These are phyloP conservation scores for Cicer pinnatifidum DNA, from an alignment of 306 rosid species.

Conservation along the genomic window DNA sequence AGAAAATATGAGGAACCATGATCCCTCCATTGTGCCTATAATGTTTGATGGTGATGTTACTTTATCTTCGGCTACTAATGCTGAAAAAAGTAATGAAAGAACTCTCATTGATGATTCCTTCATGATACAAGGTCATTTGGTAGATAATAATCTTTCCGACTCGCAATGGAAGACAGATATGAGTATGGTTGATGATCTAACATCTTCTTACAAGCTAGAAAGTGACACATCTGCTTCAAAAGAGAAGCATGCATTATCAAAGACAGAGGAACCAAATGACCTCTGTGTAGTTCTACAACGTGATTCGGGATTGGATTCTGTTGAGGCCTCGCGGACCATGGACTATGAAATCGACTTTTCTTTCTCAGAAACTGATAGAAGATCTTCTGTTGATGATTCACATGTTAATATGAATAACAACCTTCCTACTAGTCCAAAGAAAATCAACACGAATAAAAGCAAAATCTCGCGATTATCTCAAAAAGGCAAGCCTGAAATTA, in stretches of 20 bases:
- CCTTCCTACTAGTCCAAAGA: slow-evolving; percentile 46
- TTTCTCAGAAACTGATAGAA: slow-evolving; percentile 51
- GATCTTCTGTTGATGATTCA: slow-evolving; percentile 49
- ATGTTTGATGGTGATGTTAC: slow-evolving; percentile 50
- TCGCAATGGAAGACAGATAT: slow-evolving; percentile 61
- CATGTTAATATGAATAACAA: slow-evolving; percentile 44
- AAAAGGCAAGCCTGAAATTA: slow-evolving; percentile 46
- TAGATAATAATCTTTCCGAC: slow-evolving; percentile 43
- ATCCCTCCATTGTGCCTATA: slow-evolving; percentile 28
- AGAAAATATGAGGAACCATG: slow-evolving; percentile 45
- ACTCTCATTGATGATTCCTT: slow-evolving; percentile 62
- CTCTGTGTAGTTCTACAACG: slow-evolving; percentile 58
- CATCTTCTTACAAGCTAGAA: slow-evolving; percentile 47
- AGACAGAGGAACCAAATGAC: slow-evolving; percentile 56
- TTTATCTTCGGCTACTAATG: slow-evolving; percentile 40
- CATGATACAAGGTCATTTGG: slow-evolving; percentile 61
- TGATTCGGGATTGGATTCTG: slow-evolving; percentile 52
- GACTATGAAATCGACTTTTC: slow-evolving; percentile 61
- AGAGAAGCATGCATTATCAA: slow-evolving; percentile 46
- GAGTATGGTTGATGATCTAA: slow-evolving; percentile 53
- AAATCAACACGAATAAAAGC: slow-evolving; percentile 46
- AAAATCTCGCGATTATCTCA: slow-evolving; percentile 50
- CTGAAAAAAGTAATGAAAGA: slow-evolving; percentile 46
- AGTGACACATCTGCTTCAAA: slow-evolving; percentile 33
- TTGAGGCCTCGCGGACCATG: slow-evolving; percentile 49